Base-by-base conservation (phyloP, 192 early-diverging fungal genomes). In the Kappamyces sp. region DNA sequence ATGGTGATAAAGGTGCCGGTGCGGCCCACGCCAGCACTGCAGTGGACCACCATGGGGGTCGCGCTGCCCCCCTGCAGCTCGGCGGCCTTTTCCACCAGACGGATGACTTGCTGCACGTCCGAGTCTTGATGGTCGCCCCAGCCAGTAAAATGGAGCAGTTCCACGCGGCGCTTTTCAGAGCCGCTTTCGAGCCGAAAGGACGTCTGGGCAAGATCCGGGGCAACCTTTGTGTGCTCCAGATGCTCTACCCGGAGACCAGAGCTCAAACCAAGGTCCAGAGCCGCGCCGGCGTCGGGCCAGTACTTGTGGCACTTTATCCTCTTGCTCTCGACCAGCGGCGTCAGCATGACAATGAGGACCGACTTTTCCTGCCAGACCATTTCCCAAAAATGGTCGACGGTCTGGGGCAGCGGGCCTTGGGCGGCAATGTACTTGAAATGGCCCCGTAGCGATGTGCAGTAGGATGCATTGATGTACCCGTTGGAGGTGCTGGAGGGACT, bases 261-360 rank as follows among this genome's bases (percentile, higher is more conserved):
- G 43, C 43, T 23, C 23, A 23, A 44, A 44, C 43, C 8, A 44
- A 44, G 43, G 43, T 10, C 13, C 13, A 44, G 9, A 44, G 9
- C 8, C 43, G 9, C 9, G 13, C 9, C 49, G 57, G 51, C 66
- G 32, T 62, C 40, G 3, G 94, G 92, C 92, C 94, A 97, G 66
- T 96, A 98, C 36, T 78, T 76, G 57, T 85, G 78, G 57, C 91
- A 94, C 66, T 96, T 96, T 4, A 72, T 61, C 15, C 78, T 69
- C 3, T 86, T 76, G 43, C 76, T 74, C 62, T 90, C 86, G 44
- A 89, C 84, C 70, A 89, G 87, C 5, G 71, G 68, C 4, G 93
- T 93, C 58, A 98, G 71, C 84, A 93, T 93, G 1, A 95, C 90
- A 57, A 98, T 84, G 3, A 98, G 81, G 1, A 70, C 62, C 1